Conservation (phyloP, 2,329 filamentous ascomycete genomes). For the Leptographium radiaticola region DNA sequence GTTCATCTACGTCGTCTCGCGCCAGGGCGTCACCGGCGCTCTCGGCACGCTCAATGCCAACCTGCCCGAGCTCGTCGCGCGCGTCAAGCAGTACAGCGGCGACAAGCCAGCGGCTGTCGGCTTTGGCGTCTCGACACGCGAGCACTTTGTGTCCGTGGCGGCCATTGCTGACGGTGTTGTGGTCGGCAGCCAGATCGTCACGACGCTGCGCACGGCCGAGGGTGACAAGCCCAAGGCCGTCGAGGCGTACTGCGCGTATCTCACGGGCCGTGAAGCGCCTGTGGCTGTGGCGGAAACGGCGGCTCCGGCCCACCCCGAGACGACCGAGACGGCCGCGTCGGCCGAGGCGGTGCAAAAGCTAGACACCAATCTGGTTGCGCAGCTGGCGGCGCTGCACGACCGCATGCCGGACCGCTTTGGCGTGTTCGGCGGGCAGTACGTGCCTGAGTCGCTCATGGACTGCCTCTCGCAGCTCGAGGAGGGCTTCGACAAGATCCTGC, state of each 20-base stretch:
- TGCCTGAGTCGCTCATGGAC: conserved; percentile 96
- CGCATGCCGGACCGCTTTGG: conserved; percentile 80
- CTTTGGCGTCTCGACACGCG: conserved; percentile 89
- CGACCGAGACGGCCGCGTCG: conserved; percentile 41
- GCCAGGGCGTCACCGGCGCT: conserved; percentile 93
- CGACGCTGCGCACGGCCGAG: conserved; percentile 53
- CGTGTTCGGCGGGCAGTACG: conserved; percentile 93
- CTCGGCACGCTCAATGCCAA: conserved; percentile 69
- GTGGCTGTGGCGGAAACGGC: conserved; percentile 35
- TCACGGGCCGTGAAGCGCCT: conserved; percentile 32
- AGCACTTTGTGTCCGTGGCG: conserved; percentile 81
- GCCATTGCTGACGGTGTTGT: conserved; percentile 85
- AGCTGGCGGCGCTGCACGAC: conserved; percentile 70
- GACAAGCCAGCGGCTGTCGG: conserved; percentile 85
- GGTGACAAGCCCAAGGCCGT: conserved; percentile 50
- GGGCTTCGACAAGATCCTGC: conserved; percentile 76
- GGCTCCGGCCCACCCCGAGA: conserved; percentile 46
- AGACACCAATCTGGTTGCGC: conserved; percentile 56
- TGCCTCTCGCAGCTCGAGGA: conserved; percentile 81
- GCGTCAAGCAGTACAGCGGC: conserved; percentile 85
- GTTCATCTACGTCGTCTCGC: conserved; percentile 96
- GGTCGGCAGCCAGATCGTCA: conserved; percentile 92
- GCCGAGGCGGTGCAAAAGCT: conserved; percentile 35
- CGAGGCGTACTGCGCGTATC: conserved; percentile 71
- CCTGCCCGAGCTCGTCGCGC: conserved; percentile 66